A percentile compares a stretch with the other conserved stretches of the same genome.
These are phyloP conservation scores for Epichloe sylvatica DNA, from an alignment of 2,329 filamentous ascomycete genomes.

Conservation along the genomic window DNA sequence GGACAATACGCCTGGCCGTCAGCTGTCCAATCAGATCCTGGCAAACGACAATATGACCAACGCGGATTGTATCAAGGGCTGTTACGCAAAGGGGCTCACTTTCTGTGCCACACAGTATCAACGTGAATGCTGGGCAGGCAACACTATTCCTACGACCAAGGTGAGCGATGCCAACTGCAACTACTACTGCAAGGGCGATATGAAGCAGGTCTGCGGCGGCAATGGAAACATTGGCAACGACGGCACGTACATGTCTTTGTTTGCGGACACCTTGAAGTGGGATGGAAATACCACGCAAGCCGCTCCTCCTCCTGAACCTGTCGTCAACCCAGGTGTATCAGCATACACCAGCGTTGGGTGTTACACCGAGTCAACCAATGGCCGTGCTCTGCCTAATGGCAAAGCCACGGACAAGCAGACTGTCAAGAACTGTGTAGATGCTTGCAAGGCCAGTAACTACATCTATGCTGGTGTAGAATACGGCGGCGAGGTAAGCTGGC, in stretches of 20 bases:
- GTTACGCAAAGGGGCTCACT: constrained; percentile 19
- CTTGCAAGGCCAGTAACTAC: constrained; percentile 17
- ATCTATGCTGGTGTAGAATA: constrained; percentile 24
- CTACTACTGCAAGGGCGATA: constrained; percentile 34
- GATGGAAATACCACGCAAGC: constrained; percentile 15
- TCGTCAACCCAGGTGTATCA: constrained; percentile 24
- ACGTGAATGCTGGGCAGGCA: constrained; percentile 41
- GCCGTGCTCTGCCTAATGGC: constrained; percentile 19
- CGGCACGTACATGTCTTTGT: constrained; percentile 34
- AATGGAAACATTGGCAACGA: constrained; percentile 24
- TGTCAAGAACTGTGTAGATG: constrained; percentile 20
- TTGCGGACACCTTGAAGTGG: constrained; percentile 22
- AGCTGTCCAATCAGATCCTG: constrained; percentile 30
- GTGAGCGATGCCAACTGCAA: constrained; percentile 35
- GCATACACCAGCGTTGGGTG: constrained; percentile 25
- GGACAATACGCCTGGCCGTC: constrained; percentile 41
- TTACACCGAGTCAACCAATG: constrained; percentile 21
- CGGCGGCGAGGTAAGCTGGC: constrained; percentile 20
- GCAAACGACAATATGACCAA: constrained; percentile 28
- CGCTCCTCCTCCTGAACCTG: constrained; percentile 11
- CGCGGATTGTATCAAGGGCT: constrained; percentile 30
- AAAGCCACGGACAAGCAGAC: constrained; percentile 14
- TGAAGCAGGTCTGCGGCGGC: constrained; percentile 39
- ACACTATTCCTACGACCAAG: constrained; percentile 28
- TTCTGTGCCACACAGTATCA: constrained; percentile 38